Base-by-base conservation (phyloP, 1,284 basidiomycete genomes). In the Cutaneotrichosporon sp. region DNA sequence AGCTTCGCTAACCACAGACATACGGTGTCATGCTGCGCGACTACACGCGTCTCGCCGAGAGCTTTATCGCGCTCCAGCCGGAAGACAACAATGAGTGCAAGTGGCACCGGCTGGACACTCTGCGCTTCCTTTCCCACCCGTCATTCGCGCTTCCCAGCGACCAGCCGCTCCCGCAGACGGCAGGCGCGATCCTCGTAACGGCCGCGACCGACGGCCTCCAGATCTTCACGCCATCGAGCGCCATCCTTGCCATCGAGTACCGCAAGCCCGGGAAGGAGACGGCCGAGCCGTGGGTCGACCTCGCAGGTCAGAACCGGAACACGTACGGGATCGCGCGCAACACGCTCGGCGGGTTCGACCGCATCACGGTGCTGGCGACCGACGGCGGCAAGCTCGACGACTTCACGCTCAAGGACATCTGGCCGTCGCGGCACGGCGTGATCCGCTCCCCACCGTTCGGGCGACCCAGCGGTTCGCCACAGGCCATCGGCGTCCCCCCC, bases 301-400 rank as follows among this genome's bases (percentile, higher is more conserved):
- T 56, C 1, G 10, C 31, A 13, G 20, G 33, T 2, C 43, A 54
- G 25, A 13, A 16, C 0, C 18, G n/a, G 22, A 38, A 52, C 22
- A 22, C 52, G 33, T 53, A 53, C 20, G 22, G 20, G 9, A n/a
- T 58, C 13, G 27, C 53, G 6, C 52, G 53, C 16, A 20, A 49
- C 24, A 42, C 20, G 25, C 46, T 60, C 1, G 7, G 25, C 9
- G 90, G 98, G 81, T 83, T 98, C 24, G 95, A 99, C 70, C 94
- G 98, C 77, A 97, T 99, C 68, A 95, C 99, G 80, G 90, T 99
- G 79, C 98, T 99, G 83, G 98, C 99, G 84, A 98, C 97, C 81
- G 90, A 92, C 34, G 95, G 97, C 59, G 95, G 97, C 62, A 98
- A 98, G 82, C 85, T 99, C 66, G 97, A 93, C 9, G 95, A 99